Base-by-base conservation (phyloP, 257 asterid genomes). In the Przewalskia tangutica region DNA sequence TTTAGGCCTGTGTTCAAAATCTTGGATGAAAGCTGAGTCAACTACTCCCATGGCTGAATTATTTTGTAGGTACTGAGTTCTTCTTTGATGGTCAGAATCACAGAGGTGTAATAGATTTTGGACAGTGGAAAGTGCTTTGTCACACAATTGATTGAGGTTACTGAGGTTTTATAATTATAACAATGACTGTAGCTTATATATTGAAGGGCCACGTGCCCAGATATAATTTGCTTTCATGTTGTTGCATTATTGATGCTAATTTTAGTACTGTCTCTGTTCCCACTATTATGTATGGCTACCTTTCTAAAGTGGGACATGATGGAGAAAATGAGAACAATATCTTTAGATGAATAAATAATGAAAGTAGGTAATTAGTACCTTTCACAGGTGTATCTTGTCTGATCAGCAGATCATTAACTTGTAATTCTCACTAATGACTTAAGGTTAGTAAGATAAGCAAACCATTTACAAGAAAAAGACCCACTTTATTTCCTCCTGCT, bases 1-100 rank as follows among this genome's bases (percentile, higher is more conserved):
- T 53, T 92, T 91, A 3, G 97, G 92, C 84, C 92, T 87, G 92
- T 94, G 93, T 71, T 91, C 97, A 0, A 77, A 58, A 40, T 84
- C 88, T 83, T 90, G 98, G 59, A 92, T 82, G 92, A 89, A 90
- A 64, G 88, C 91, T 55, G 84, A 76, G 38, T 89, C 92, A 0
- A 91, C 85, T 81, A 88, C 88, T 87, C 90, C 95, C 98, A 92
- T 92, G 87, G 85, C 70, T 36, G 59, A 79, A 34, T 16, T 75
- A 36, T 20, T 58, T n/a, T 7, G 50, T 66, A 7, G 51, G 7
- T 7, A 66, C 48, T 9, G 38, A 8, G 76, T 67, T 44, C 3
- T 70, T 20, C 56, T 44, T 44, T 8, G 38, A 70, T 58, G n/a
- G 1, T 46, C 12, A 46, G 59, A 71, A 46, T 18, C 58, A 44